Conservation (phyloP, 2,329 filamentous ascomycete genomes). For the Fusarium dlaminii region DNA sequence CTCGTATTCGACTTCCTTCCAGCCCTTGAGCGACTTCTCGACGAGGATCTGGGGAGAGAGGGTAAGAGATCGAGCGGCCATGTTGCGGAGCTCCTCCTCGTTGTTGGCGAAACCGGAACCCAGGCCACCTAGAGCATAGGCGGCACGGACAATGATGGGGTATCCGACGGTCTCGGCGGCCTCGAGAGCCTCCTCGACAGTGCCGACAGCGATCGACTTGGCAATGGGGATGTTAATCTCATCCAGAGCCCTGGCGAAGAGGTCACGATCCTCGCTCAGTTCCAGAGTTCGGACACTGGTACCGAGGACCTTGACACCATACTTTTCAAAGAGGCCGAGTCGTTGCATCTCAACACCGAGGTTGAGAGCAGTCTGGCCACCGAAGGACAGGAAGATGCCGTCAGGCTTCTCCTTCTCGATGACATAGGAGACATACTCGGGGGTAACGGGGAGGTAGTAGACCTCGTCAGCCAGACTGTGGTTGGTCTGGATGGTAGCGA, state of each 20-base stretch:
- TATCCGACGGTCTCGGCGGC: constrained; percentile 91
- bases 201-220: constrained; percentile 91
- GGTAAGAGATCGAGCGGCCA: constrained; percentile 91
- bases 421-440: constrained; percentile 97
- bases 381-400: constrained; percentile 96
- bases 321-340: constrained; percentile 93
- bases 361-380: constrained; percentile 96
- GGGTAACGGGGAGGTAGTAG: constrained; percentile 97
- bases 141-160: constrained; percentile 96
- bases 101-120: constrained; percentile 97
- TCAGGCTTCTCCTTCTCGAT: constrained; percentile 96
- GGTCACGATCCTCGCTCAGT: constrained; percentile 93
- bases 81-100: constrained; percentile 89
- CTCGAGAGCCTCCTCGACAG: constrained; percentile 89
- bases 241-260: constrained; percentile 94
- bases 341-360: constrained; percentile 97
- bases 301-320: constrained; percentile 93
- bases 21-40: constrained; percentile 98
- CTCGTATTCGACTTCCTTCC: constrained; percentile 99
- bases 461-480: constrained; percentile 96
- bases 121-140: constrained; percentile 94
- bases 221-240: constrained; percentile 98
- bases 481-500: constrained; percentile 97
- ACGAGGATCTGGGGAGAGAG: constrained; percentile 96
- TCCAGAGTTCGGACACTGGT: constrained; percentile 95